These are phyloP conservation scores for Candida endomychidarum DNA, from an alignment of 805 yeast genomes.

Conservation along the genomic window DNA sequence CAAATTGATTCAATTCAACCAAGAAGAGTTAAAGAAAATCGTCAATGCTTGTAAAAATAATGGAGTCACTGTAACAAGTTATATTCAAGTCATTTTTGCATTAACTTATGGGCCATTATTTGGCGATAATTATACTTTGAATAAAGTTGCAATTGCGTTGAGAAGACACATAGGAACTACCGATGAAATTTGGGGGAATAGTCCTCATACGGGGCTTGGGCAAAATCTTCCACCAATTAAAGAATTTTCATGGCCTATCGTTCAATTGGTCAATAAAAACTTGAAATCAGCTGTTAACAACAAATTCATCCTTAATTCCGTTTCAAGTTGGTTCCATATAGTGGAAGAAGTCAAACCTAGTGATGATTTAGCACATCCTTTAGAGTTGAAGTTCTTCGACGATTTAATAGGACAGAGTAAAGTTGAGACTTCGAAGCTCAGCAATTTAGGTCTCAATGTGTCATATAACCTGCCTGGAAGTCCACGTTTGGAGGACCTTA, in stretches of 20 bases:
- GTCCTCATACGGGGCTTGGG: slow-evolving; percentile 33
- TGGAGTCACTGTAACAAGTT: slow-evolving; percentile 34
- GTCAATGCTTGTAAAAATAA: slow-evolving; percentile 28
- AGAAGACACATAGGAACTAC: slow-evolving; percentile 20
- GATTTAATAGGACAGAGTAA: slow-evolving; percentile 23
- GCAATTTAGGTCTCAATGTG: slow-evolving; percentile 35
- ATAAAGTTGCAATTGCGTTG: slow-evolving; percentile 34
- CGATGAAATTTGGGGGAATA: slow-evolving; percentile 29
- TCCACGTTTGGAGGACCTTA: slow-evolving; percentile 25
- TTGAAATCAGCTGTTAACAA: slow-evolving; percentile 22
- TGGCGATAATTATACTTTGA: slow-evolving; percentile 25
- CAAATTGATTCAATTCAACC: slow-evolving; percentile 24
- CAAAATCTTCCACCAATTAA: slow-evolving; percentile 30
- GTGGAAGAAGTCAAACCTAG: slow-evolving; percentile 15
- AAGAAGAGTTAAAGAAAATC: slow-evolving; percentile 23
- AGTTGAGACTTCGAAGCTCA: slow-evolving; percentile 33
- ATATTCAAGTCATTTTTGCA: slow-evolving; percentile 24
- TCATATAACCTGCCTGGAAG: slow-evolving; percentile 15
- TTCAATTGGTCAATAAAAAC: slow-evolving; percentile 20
- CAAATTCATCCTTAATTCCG: slow-evolving; percentile 23
- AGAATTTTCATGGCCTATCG: slow-evolving; percentile 35
- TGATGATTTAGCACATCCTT: slow-evolving; percentile 11
- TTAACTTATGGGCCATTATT: slow-evolving; percentile 29
- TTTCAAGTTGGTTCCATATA: slow-evolving; percentile 20
- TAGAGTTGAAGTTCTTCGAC: slow-evolving; percentile 22